phyloP scores from a whole-genome alignment of 257 asterid genomes.

The Solanum appendiculatum region DNA sequence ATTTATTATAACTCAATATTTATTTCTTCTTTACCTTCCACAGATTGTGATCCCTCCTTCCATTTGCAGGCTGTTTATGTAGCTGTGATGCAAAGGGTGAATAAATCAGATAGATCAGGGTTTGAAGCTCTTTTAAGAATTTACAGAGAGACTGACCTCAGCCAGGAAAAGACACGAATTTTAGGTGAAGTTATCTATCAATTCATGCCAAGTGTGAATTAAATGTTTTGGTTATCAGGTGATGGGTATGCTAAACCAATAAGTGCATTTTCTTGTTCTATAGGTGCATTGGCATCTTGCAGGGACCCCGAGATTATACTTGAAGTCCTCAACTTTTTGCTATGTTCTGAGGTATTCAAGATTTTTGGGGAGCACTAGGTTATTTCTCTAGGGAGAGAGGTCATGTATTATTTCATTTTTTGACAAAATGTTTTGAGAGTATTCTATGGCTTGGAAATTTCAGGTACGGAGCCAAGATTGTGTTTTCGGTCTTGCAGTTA shows the following conservation, averaged over 20 bases:
- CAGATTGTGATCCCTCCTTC: not conserved
- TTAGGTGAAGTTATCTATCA: conserved; percentile 33
- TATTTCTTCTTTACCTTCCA: not conserved
- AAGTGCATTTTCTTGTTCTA: conserved; percentile 8
- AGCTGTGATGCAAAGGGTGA: conserved; percentile 55
- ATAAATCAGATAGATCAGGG: conserved; percentile 58
- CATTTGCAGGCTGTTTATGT: conserved; percentile 74
- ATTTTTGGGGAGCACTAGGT: not conserved
- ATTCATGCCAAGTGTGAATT: not conserved
- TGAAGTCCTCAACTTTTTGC: conserved; percentile 68
- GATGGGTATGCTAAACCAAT: not conserved
- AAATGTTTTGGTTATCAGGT: not conserved
- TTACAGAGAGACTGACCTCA: conserved; percentile 87
- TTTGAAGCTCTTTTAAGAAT: conserved; percentile 70
- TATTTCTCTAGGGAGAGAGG: not conserved
- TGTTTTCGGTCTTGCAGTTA: conserved; percentile 59
- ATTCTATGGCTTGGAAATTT: not conserved
- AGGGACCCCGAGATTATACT: conserved; percentile 61
- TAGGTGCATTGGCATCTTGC: conserved; percentile 66
- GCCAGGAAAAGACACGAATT: conserved; percentile 91
- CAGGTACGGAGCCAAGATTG: conserved; percentile 96
- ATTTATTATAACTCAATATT: not conserved
- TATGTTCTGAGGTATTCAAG: conserved; percentile 58
- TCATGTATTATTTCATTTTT: not conserved
- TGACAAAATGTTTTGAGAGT: not conserved